Percentiles rank a stretch among this genome's conserved stretches.
Conservation (phyloP, 768 basidiomycete species). For the Lactarius pseudohatsudake region DNA sequence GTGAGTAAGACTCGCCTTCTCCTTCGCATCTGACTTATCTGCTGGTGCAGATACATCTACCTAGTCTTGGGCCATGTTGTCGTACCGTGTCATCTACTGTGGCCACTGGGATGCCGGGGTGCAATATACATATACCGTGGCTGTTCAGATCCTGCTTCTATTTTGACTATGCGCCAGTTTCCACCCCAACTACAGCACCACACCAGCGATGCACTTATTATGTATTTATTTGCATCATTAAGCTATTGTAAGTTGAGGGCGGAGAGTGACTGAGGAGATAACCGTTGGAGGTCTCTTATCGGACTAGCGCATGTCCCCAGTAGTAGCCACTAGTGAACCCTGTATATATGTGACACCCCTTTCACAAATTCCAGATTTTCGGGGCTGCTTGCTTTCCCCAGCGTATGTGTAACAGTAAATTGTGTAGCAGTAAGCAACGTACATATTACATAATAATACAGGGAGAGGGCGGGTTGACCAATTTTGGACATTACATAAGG, state of each 20-base stretch:
- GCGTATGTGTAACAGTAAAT: no score
- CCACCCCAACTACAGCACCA: constrained; percentile 4
- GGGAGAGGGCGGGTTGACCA: not conserved
- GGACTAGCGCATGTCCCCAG: not conserved
- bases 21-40: not conserved
- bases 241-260: constrained; percentile 2
- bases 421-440: no score
- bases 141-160: not conserved
- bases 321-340: no score
- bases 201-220: not conserved
- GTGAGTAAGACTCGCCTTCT: constrained; percentile 45
- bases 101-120: constrained; percentile 7
- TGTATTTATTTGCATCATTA: constrained; percentile 6
- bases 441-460: constrained; percentile 5
- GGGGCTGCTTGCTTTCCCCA: no score
- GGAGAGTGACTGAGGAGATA: not conserved
- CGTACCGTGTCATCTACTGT: constrained; percentile 6
- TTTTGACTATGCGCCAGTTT: constrained; percentile 4
- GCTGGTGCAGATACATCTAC: constrained; percentile 26
- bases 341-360: no score
- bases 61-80: constrained; percentile 7
- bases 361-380: no score
- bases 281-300: not conserved
- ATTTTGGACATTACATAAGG: constrained; percentile 19
- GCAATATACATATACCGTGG: constrained; percentile 18